Conservation (phyloP, 1,284 basidiomycete species). For the Leccinum solheimii region DNA sequence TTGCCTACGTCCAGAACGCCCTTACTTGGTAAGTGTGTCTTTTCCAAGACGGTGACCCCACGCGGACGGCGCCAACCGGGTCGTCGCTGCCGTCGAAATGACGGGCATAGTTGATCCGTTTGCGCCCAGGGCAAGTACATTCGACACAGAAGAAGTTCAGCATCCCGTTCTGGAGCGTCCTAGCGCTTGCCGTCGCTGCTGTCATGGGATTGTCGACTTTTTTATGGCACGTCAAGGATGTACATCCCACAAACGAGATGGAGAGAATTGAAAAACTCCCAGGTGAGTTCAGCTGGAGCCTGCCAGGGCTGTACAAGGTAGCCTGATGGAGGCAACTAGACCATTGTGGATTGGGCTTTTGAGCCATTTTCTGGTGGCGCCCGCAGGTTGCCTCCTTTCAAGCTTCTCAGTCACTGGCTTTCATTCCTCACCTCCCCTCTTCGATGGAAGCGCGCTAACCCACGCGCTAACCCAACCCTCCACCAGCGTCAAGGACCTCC, state of each 20-base stretch:
- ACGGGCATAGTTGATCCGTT: not conserved
- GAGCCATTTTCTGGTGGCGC: constrained; percentile 6
- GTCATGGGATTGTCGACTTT: constrained; percentile 20
- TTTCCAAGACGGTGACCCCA: not conserved
- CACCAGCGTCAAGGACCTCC: not conserved
- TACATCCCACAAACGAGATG: not conserved
- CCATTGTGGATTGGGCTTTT: constrained; percentile 5
- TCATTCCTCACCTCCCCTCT: constrained; percentile 6
- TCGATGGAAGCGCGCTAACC: not conserved
- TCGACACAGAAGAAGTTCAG: constrained; percentile 6
- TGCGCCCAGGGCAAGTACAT: constrained; percentile 5
- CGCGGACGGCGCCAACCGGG: not conserved
- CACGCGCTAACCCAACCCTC: not conserved
- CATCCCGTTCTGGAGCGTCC: constrained; percentile 5
- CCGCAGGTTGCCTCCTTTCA: not conserved
- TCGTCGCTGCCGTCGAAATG: not conserved
- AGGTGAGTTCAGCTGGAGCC: constrained; percentile 7
- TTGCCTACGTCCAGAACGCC: constrained; percentile 21
- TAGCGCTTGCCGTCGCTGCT: constrained; percentile 22
- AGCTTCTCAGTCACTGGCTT: constrained; percentile 10
- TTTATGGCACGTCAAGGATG: constrained; percentile 12
- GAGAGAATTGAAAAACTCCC: constrained; percentile 31
- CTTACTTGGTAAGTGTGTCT: constrained; percentile 21
- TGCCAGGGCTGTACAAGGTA: not conserved
- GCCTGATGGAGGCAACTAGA: not conserved